Base-by-base conservation (phyloP, 768 basidiomycete genomes). In the Mycena kentingensis region DNA sequence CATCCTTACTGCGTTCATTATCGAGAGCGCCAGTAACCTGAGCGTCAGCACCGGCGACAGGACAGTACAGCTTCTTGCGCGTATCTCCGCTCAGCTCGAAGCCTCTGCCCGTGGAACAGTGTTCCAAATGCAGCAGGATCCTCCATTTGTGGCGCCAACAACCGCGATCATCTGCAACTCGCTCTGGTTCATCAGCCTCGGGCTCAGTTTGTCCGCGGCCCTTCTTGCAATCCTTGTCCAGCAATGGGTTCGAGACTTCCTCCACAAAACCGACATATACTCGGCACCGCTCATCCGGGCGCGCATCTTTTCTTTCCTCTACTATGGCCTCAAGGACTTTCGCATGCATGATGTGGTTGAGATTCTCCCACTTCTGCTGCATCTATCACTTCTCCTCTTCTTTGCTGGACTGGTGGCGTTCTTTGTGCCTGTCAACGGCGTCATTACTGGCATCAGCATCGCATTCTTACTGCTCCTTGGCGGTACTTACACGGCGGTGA, bases 1-100 rank as follows among this genome's bases (percentile, higher is more conserved):
- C 13, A 49, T 47, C 18, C 28, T 65, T 18, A 64, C 66, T 8
- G 60, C 63, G 15, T 65, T 67, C 34, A 35, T 67, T 36, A 56
- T 66, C 16, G 65, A 64, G 37, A 60, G 58, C 46, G 63, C 63
- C 39, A 60, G 55, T 35, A 54, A 52, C 21, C 53, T 66, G 12
- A 47, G 46, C 22, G 54, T 51, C 7, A 58, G 61, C 42, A 21
- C 63, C 15, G 48, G 34, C 12, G 47, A 54, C 28, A 27, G 35
- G 3, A 56, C 55, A 16, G 52, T 62, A 7, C 43, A 52, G 7
- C 35, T 52, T 24, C 22, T 52, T 24, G 19, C 22, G 4, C 26
- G 16, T 18, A 52, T 52, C 13, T 52, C 51, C 3, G 21, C 43
- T 27, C 51, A 52, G 21, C 36, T 52, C 16, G 15, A 32, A 13